Conservation (phyloP, 2,329 filamentous ascomycete genomes). For the Furcasterigmium furcatum region DNA sequence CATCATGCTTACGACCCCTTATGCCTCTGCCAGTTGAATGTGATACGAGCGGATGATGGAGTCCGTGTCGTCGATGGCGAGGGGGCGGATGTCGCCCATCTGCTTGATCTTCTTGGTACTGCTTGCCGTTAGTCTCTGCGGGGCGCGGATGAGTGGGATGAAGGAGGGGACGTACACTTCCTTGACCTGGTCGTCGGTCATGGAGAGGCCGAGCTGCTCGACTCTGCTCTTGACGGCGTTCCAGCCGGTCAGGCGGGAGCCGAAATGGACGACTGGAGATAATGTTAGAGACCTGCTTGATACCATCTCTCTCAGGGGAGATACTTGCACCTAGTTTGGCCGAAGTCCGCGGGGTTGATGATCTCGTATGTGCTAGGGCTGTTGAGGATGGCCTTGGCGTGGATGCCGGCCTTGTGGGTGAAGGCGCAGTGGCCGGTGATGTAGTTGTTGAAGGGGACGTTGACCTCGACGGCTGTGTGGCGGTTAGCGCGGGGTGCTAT, state of each 20-base stretch:
- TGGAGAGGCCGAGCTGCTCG: conserved; percentile 74
- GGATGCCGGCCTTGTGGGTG: conserved; percentile 75
- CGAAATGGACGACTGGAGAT: no score
- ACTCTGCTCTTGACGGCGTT: conserved; percentile 92
- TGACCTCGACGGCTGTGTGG: not conserved
- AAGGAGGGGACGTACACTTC: conserved; percentile 34
- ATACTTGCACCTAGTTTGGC: no score
- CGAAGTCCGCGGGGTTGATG: conserved; percentile 82
- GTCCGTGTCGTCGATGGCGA: conserved; percentile 87
- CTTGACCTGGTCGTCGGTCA: conserved; percentile 78
- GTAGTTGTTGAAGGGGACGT: conserved; percentile 67
- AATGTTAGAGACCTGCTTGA: no score
- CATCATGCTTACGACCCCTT: no score
- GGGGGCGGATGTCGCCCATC: conserved; percentile 78
- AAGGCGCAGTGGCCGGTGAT: conserved; percentile 69
- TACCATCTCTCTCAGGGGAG: no score
- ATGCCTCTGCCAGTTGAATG: conserved; percentile 24
- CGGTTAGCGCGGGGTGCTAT: no score
- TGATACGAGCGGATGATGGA: conserved; percentile 82
- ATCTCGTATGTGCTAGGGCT: conserved; percentile 84
- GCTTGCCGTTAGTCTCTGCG: conserved; percentile 9
- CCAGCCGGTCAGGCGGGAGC: conserved; percentile 91
- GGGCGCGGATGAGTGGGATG: not conserved
- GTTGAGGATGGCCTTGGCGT: conserved; percentile 79
- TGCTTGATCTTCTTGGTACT: conserved; percentile 88